These are phyloP conservation scores for Tephrocybe sp. DNA, from an alignment of 768 basidiomycete species.

Conservation along the genomic window DNA sequence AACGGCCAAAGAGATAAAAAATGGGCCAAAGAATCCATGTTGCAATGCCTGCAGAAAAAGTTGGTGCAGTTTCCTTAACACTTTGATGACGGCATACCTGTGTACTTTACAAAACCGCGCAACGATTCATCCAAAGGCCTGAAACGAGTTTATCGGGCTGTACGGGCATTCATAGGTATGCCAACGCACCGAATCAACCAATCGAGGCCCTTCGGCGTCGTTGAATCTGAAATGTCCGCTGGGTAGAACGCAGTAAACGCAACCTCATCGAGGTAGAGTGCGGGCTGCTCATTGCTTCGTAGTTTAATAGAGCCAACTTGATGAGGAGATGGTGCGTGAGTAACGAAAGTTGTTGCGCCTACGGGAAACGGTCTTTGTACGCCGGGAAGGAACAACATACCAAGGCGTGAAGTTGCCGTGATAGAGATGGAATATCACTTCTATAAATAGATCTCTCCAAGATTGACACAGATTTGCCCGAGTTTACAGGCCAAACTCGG, in stretches of 20 bases:
- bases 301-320: conserved; percentile 42
- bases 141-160: conserved; percentile 1
- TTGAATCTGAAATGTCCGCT: conserved; percentile 33
- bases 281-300: conserved; percentile 31
- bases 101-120: conserved; percentile 47
- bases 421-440: too few species aligned
- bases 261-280: conserved; percentile 57
- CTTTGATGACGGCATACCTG: conserved; percentile 30
- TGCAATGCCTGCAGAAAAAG: conserved; percentile 31
- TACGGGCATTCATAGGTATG: background rate
- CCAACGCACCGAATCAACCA: conserved; percentile 57
- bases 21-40: conserved; percentile 48
- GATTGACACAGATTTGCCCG: too few species aligned
- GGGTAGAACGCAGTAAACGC: conserved; percentile 69
- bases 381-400: conserved; percentile 44
- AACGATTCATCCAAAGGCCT: conserved; percentile 47
- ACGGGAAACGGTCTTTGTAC: conserved; percentile 50
- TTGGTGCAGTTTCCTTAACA: too few species aligned
- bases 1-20: conserved; percentile 46
- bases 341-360: conserved; percentile 55
- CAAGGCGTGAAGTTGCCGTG: too few species aligned
- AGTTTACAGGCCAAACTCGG: too few species aligned
- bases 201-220: conserved; percentile 38
- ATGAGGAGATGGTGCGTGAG: conserved; percentile 38
- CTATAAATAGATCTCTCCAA: too few species aligned